These are phyloP conservation scores for Cercophora sp. DNA, from an alignment of 495 filamentous ascomycete species.

Conservation along the genomic window DNA sequence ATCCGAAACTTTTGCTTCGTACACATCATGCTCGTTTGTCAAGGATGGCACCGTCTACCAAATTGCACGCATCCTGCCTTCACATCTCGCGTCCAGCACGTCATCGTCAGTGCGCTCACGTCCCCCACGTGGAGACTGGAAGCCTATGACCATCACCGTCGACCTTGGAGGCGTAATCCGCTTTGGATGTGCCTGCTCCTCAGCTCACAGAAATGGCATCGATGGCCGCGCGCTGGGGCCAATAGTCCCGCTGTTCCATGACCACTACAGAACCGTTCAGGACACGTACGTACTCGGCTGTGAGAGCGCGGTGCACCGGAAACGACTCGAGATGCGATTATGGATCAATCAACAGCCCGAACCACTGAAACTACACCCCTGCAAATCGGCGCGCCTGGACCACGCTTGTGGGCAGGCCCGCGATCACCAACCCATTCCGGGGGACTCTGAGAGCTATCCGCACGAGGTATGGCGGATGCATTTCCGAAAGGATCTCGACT, in stretches of 20 bases:
- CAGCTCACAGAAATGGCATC: background rate
- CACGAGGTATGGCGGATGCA: background rate
- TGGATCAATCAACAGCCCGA: background rate
- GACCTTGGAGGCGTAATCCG: background rate
- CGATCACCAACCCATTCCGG: background rate
- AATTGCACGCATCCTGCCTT: background rate
- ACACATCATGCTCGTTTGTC: background rate
- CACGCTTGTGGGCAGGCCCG: background rate
- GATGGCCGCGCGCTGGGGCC: background rate
- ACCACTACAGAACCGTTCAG: background rate
- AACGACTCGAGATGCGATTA: background rate
- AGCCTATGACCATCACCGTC: background rate
- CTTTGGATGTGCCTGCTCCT: background rate
- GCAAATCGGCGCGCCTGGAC: background rate
- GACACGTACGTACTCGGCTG: background rate
- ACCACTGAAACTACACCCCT: background rate
- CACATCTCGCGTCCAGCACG: background rate
- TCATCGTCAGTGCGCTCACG: background rate
- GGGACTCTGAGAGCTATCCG: background rate
- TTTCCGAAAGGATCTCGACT: background rate
- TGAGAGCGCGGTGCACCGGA: background rate
- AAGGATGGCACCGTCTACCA: conserved; percentile 1
- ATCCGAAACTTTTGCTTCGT: background rate
- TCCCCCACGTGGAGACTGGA: background rate
- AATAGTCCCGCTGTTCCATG: background rate